Percentiles rank a stretch among this genome's conserved stretches.
Conservation (phyloP, 2,329 filamentous ascomycete genomes). For the Helotiales sp. region DNA sequence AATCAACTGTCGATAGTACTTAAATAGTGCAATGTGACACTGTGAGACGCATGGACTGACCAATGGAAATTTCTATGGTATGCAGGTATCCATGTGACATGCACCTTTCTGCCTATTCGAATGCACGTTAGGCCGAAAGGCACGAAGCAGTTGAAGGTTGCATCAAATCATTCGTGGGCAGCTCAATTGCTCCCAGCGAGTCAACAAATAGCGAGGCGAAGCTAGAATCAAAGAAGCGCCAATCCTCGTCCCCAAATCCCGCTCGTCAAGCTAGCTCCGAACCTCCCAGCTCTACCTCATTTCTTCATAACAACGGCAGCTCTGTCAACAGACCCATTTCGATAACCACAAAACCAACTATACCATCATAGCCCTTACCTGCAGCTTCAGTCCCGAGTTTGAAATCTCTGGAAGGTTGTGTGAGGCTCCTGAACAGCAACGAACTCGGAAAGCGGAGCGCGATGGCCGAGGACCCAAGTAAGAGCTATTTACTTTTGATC, state of each 20-base stretch:
- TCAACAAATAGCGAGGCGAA: constrained; percentile 10
- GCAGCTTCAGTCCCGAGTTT: constrained; percentile 21
- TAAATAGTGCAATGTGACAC: constrained; percentile 7
- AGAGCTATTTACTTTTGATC: constrained; percentile 56
- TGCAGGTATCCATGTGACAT: constrained; percentile 20
- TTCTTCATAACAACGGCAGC: constrained; percentile 1
- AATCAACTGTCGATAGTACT: constrained; percentile 17
- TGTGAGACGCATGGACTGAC: constrained; percentile 5
- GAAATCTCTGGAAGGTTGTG: constrained; percentile 1
- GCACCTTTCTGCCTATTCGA: constrained; percentile 12
- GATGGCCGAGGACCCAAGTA: constrained; percentile 37
- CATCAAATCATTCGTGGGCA: constrained; percentile 8
- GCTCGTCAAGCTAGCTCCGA: constrained; percentile 10
- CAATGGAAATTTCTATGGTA: constrained; percentile 9
- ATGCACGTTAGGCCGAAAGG: constrained; percentile 17
- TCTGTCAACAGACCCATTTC: constrained; percentile 11
- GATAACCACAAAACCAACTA: constrained; percentile 13
- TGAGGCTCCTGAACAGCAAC: constrained; percentile 6
- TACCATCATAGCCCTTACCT: constrained; percentile 6
- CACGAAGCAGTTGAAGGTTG: constrained; percentile 11
- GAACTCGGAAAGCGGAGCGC: constrained; percentile 23
- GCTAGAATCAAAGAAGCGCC: not conserved
- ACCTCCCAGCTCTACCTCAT: constrained; percentile 4
- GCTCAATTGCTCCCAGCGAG: constrained; percentile 4
- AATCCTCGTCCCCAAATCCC: constrained; percentile 1